phyloP scores from a whole-genome alignment of 2,329 filamentous ascomycete genomes.

The Passalora sequoiae region DNA sequence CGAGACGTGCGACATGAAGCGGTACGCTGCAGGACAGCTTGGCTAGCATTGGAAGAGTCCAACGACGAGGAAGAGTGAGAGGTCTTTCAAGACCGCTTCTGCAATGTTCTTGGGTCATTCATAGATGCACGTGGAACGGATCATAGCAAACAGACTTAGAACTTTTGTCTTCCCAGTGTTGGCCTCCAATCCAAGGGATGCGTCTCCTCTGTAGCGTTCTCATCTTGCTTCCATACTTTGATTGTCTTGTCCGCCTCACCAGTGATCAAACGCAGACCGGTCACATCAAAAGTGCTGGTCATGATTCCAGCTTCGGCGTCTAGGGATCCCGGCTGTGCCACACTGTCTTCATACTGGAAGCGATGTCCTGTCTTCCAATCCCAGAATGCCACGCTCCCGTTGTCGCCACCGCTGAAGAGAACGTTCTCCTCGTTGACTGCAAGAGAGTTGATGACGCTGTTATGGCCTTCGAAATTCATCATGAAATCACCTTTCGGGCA shows the following conservation, averaged over 20 bases:
- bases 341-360: conserved; percentile 85
- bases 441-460: conserved; percentile 91
- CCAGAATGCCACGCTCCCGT: conserved; percentile 96
- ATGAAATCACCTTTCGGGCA: conserved; percentile 97
- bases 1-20: conserved; percentile 58
- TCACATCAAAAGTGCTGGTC: conserved; percentile 86
- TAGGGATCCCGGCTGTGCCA: conserved; percentile 86
- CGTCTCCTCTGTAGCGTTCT: conserved; percentile 80
- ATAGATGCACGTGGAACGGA: too few relatives aligned
- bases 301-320: conserved; percentile 94
- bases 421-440: conserved; percentile 93
- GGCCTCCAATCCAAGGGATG: conserved; percentile 93
- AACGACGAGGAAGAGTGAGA: conserved; percentile 49
- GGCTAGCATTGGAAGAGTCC: conserved; percentile 55
- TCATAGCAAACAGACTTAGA: conserved; percentile 19
- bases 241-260: conserved; percentile 95
- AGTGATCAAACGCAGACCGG: conserved; percentile 81
- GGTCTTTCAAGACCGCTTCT: too few relatives aligned
- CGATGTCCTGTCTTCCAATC: conserved; percentile 96
- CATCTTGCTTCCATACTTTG: conserved; percentile 95
- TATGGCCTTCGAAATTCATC: conserved; percentile 98
- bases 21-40: conserved; percentile 56
- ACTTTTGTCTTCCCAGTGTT: conserved; percentile 70
- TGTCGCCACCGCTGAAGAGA: conserved; percentile 89
- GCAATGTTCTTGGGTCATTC: too few relatives aligned